Evolutionary conservation across 345 rosid genomes (phyloP), one percentile per base, ranked within the genome.

Genomic region (Brassica nigra): DNA sequence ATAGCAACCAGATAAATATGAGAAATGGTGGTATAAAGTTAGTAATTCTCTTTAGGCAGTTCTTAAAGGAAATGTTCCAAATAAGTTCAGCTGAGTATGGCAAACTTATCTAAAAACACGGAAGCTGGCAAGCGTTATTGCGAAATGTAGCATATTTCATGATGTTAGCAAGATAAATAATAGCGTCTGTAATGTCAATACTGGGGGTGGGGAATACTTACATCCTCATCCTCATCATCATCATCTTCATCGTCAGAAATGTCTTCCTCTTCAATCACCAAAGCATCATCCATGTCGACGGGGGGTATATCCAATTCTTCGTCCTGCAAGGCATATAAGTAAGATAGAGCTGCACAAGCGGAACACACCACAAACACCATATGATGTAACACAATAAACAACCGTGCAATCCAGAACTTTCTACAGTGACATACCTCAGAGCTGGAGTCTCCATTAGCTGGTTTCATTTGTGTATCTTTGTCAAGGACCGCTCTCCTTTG

Each of bases 241-340:
- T 54, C 97, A 66, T 93, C 97, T 8, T 93, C 99, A 61, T 96
- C 98, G 67, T 90, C 97, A 67, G 98, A 96, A 63, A 96, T 86
- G 79, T 92, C 99, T 73, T 93, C 99, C 84, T 93, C 99, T 86
- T 95, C 99, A 78, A 96, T 93, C 83, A 96, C 92, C 86, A 93
- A 86, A 29, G 97, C 92, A 78, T 96, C 98, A 73, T 96, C 98
- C 71, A 96, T 90, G 68, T 92, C 98, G 15, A 89, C 97, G 1
- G 97, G 97, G 74, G 98, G 86, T 74, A 93, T 83, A 71, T 93
- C 98, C 82, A 91, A 70, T 68, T 93, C 98, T 71, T 96, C 99
- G 87, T 96, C 98, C 99, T 96, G 76, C 52, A 58, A 82, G 73
- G 61, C 58, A 81, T 71, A 76, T 69, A 81, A 31, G 64, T 47